Evolutionary conservation across 78 protist genomes (phyloP), one percentile per base, ranked within the genome.

Genomic region (Dictyostelium firmibasis): DNA sequence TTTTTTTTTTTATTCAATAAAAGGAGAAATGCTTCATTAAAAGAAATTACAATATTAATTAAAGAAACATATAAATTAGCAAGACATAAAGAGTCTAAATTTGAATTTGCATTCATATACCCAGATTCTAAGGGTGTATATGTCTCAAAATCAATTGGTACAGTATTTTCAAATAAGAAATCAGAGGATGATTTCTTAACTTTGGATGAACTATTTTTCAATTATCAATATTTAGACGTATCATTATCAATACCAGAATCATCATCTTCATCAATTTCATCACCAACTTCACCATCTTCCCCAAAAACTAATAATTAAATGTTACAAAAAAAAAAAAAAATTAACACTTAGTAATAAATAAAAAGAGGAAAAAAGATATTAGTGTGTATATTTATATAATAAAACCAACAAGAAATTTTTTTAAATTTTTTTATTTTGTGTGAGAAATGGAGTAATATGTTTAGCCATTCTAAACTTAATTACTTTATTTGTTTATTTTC

Each of bases 1-100:
- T 16, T 50, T 14, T 16, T 53, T 33, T 6, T 29, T 16, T 62
- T 18, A 31, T 29, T 75, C 2, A 16, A 18, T 33, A 75, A 29
- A 11, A 84, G 91, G 91, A 86, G 83, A 76, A 57, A 86, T 41
- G 7, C 92, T 57, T 57, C 92, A 35, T 36, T 86, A 14, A 74
- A 31, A 77, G 92, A 86, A 25, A 74, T 86, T 44, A 75, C 92
- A 33, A 69, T 57, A 18, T 57, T 86, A 23, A 86, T 86, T 35
- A 75, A 86, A 86, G 84, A 86, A 62, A 83, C 64, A 25, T 23
- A 86, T 86, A 16, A 20, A 86, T 25, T 67, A 20, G 83, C 92
- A 38, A 86, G 92, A 86, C 23, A 76, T 27, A 86, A 60, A 38
- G 84, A 74, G 23, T 36, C 69, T 0, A 74, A 86, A 57, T 38